Evolutionary conservation across 2,329 filamentous ascomycete genomes (phyloP), one percentile per base, ranked within the genome.

Genomic region (Penicillium griseofulvum): DNA sequence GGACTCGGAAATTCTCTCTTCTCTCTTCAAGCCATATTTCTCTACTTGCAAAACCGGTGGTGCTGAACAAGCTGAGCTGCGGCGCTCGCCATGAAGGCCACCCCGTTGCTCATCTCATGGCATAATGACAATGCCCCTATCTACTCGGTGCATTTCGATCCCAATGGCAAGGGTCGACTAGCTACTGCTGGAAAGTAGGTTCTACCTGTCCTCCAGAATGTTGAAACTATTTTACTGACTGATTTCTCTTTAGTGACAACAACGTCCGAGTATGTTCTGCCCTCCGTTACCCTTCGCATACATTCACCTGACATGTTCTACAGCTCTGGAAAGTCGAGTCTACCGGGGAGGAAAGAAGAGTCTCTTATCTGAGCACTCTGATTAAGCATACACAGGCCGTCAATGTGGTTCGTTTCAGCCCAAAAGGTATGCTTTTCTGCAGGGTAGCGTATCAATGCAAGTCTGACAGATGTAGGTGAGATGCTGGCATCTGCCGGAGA

Each of bases 71-170:
- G 56, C 61, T 64, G 68, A 68, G 67, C 66, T 67, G 58, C 56
- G 61, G 59, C 62, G 62, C 57, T 63, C 70, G 71, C 75, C 72
- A 99, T 99, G 94, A 97, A 96, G 84, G 92, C 91, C 71, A 88
- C 91, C 70, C 93, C 94, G 67, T 83, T 99, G 66, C 93, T 97
- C 72, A 93, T 99, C 78, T 91, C 95, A 81, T 99, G 94, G 94
- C 95, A 99, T 77, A 90, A 97, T 75, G 90, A 96, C 71, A 96
- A 95, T 78, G 87, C 90, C 67, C 94, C 94, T 56, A 92, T 99
- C 73, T 99, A 97, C 79, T 97, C 93, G 41, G 91, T 91, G 65
- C 93, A 97, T 75, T 99, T 97, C 73, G 93, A 99, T 73, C 90
- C 90, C 45, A 83, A 90, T 70, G 91, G 91, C 61, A 97, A 94